Conservation (phyloP, 225 moss, liverwort and hornwort genomes). For the Climacium dendroides region DNA sequence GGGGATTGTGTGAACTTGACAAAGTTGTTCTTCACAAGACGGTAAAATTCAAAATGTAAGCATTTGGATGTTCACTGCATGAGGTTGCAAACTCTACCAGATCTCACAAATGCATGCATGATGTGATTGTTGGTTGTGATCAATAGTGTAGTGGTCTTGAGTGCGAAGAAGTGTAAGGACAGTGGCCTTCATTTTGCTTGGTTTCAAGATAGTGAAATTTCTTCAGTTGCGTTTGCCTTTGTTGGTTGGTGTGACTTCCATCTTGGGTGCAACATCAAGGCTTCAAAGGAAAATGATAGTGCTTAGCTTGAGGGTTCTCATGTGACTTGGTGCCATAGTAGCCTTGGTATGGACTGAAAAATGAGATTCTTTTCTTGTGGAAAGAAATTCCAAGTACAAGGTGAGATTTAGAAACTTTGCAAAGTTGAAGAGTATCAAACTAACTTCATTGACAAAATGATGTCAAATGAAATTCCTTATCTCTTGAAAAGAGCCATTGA, state of each 20-base stretch:
- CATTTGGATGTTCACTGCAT: background rate
- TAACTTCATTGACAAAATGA: background rate
- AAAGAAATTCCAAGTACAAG: background rate
- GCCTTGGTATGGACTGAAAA: background rate
- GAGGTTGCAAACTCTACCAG: background rate
- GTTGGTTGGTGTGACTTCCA: background rate
- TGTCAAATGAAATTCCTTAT: background rate
- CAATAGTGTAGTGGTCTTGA: background rate
- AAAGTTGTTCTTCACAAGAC: background rate
- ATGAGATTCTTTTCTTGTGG: background rate
- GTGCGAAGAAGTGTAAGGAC: background rate
- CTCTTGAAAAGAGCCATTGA: background rate
- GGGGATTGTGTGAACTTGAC: background rate
- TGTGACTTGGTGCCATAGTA: rapidly evolving
- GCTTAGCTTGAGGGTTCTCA: background rate
- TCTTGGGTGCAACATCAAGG: background rate
- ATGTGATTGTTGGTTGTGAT: background rate
- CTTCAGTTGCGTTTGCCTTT: background rate
- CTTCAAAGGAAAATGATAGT: background rate
- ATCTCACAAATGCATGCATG: background rate
- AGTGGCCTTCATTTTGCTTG: background rate
- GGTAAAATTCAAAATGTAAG: background rate
- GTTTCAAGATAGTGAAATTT: background rate
- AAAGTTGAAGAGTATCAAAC: background rate
- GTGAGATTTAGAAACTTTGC: background rate